Evolutionary conservation across 202 grass and related monocot species (phyloP).

Genomic region (Musa balbisiana): DNA sequence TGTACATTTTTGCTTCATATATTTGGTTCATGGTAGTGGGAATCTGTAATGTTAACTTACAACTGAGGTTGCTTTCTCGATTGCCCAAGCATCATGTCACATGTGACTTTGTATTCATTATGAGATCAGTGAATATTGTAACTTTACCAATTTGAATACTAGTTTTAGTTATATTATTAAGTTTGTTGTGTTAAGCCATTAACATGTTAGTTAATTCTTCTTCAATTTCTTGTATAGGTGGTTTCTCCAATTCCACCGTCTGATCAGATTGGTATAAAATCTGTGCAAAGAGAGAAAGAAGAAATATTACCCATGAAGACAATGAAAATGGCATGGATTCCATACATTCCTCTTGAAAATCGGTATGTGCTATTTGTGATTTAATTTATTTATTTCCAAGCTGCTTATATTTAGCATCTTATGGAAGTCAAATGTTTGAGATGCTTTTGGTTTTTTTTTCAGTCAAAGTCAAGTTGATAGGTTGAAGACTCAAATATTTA

Average conservation of each 20-base stretch:
- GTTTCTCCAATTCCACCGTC: constrained; percentile 75
- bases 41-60: not conserved
- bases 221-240: constrained; percentile 40
- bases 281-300: constrained; percentile 79
- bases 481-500: constrained; percentile 78
- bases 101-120: not conserved
- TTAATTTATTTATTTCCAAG: constrained; percentile 5
- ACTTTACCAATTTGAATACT: not conserved
- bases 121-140: not conserved
- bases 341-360: constrained; percentile 75
- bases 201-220: constrained; percentile 18
- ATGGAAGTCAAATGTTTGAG: not conserved
- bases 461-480: constrained; percentile 59
- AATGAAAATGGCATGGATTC: constrained; percentile 98
- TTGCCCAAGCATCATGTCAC: not conserved
- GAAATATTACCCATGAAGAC: constrained; percentile 87
- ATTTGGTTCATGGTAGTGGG: too few species aligned
- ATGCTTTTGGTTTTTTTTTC: not conserved
- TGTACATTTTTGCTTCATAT: too few species aligned
- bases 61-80: not conserved
- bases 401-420: not conserved
- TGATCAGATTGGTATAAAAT: constrained; percentile 90
- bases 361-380: constrained; percentile 32
- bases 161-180: not conserved
- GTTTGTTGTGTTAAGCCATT: constrained; percentile 12